phyloP scores from a whole-genome alignment of 1,139 yeast species.

The Sugiyamaella sp. region DNA sequence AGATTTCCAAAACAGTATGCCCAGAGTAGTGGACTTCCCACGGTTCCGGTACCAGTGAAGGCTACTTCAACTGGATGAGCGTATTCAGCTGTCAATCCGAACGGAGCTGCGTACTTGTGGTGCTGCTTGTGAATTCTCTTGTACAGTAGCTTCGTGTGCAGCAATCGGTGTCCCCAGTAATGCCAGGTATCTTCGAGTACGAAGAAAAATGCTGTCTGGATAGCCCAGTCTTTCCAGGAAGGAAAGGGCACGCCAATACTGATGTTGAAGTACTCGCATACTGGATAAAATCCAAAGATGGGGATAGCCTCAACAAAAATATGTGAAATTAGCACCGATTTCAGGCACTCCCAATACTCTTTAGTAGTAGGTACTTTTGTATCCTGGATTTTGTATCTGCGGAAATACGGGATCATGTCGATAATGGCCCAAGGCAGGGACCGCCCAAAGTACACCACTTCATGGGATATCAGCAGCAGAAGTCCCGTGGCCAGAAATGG shows the following conservation, averaged over 20 bases:
- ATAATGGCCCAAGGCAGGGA: slow-evolving; percentile 83
- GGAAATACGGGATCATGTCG: slow-evolving; percentile 74
- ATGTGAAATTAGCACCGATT: slow-evolving; percentile 80
- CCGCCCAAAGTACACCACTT: slow-evolving; percentile 79
- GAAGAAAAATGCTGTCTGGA: slow-evolving; percentile 75
- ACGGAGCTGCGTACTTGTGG: slow-evolving; percentile 96
- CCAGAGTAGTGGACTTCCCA: slow-evolving; percentile 83
- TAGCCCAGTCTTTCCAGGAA: slow-evolving; percentile 53
- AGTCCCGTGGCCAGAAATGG: slow-evolving; percentile 85
- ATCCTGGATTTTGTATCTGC: slow-evolving; percentile 80
- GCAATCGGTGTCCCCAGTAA: slow-evolving; percentile 87
- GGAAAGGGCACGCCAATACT: slow-evolving; percentile 83
- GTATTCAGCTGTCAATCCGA: slow-evolving; percentile 94
- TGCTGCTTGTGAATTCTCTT: slow-evolving; percentile 93
- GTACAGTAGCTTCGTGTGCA: slow-evolving; percentile 85
- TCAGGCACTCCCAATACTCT: slow-evolving; percentile 92
- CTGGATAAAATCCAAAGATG: slow-evolving; percentile 93
- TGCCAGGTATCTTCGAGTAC: slow-evolving; percentile 94
- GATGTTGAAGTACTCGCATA: slow-evolving; percentile 76
- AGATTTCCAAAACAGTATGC: slow-evolving; percentile 65
- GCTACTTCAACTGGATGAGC: slow-evolving; percentile 95
- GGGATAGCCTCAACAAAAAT: slow-evolving; percentile 92
- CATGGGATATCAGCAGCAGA: slow-evolving; percentile 73
- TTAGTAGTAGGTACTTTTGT: slow-evolving; percentile 70
- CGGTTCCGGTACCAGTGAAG: slow-evolving; percentile 90